Base-by-base conservation (phyloP, 2,329 filamentous ascomycete genomes). In the Onygenales sp. region DNA sequence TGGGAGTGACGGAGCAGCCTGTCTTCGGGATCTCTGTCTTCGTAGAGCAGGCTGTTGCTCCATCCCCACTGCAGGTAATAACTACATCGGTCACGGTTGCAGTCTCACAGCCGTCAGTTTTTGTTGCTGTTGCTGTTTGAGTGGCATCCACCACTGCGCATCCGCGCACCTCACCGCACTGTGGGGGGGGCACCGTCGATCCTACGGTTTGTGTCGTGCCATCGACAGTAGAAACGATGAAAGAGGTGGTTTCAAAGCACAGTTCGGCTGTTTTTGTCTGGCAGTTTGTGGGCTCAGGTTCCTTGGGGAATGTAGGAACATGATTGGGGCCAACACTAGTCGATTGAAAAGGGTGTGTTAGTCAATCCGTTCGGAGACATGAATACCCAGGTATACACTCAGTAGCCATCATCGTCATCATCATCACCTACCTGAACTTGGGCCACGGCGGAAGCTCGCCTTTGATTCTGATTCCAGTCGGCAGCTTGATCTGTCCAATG, bases 401-500 rank as follows among this genome's bases (percentile, higher is more conserved):
- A 27, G 21, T 27, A 5, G 21, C 21, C 21, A 27, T 27, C 3
- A 5, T 27, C 21, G 21, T 27, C 21, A 27, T 27, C 4, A 36
- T 53, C 31, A 33, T 49, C 32, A 49, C 53, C 40, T 54, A 54
- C 53, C 36, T 54, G 49, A 54, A 54, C 37, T 49, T 52, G 27
- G 53, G 53, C 53, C 53, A 54, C 17, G 53, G 53, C 39, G 53
- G 53, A 52, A 54, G 49, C 6, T 54, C 43, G 42, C 53, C 53
- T 37, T 52, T 47, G 17, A 54, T 39, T 9, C 13, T 10, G n/a
- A 54, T 48, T 42, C 32, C 14, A 32, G 49, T 42, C n/a, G 53
- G 53, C 27, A 54, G 43, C 31, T 52, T 54, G 47, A 54, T 47
- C 21, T 51, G 51, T 10, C 42, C 42, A 27, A 49, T 27, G 31